phyloP scores from a whole-genome alignment of 345 rosid genomes.

The Cardiospermum halicacabum region DNA sequence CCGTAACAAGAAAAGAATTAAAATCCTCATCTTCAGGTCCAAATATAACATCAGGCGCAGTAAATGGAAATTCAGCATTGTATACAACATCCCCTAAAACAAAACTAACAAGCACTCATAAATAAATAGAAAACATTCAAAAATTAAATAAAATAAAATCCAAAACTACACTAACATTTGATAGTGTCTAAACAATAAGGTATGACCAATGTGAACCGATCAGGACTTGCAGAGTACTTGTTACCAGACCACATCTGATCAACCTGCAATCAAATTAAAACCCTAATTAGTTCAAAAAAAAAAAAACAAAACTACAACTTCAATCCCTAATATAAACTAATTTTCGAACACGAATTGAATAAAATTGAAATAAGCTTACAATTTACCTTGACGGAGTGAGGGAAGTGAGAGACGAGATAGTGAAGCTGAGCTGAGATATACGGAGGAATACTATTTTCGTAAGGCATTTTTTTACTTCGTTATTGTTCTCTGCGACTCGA shows the following conservation, averaged over 20 bases:
- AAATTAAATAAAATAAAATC: neutral
- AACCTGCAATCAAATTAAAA: conserved; percentile 44
- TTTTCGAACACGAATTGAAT: neutral
- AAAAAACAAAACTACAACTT: too few relatives aligned
- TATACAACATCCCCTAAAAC: conserved; percentile 80
- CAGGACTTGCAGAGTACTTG: conserved; percentile 52
- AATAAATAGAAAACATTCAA: neutral
- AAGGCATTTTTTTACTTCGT: conserved; percentile 31
- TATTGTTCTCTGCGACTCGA: neutral
- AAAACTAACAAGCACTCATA: conserved; percentile 6
- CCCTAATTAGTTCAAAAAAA: conserved; percentile 6
- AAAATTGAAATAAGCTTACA: neutral
- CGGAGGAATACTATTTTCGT: conserved; percentile 65
- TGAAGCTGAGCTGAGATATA: conserved; percentile 81
- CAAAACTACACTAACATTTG: conserved; percentile 55
- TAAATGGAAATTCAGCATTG: conserved; percentile 67
- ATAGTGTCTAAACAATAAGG: conserved; percentile 82
- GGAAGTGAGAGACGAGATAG: conserved; percentile 59
- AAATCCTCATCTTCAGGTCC: conserved; percentile 78
- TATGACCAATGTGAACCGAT: conserved; percentile 83
- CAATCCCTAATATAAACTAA: neutral
- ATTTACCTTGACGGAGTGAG: conserved; percentile 58
- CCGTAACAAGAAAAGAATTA: conserved; percentile 37
- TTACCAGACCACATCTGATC: conserved; percentile 83
- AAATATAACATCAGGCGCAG: conserved; percentile 82